These are phyloP conservation scores for Arabis hirsuta DNA, from an alignment of 345 rosid species.

Conservation along the genomic window DNA sequence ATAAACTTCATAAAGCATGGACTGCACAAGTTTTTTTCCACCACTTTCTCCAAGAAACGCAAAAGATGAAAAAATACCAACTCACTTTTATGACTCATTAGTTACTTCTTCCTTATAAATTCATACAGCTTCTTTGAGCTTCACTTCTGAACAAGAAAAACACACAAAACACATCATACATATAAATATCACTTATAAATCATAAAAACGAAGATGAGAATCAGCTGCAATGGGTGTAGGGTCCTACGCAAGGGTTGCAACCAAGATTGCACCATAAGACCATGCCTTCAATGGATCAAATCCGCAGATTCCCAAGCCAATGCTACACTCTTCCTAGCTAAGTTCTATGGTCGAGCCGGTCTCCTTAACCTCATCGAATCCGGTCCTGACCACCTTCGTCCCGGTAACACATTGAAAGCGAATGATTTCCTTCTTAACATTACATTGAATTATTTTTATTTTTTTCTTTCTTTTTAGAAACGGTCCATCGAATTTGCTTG, in stretches of 20 bases:
- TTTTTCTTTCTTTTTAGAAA: neutral
- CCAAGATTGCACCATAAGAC: constrained; percentile 64
- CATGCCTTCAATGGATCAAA: constrained; percentile 75
- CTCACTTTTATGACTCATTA: constrained; percentile 31
- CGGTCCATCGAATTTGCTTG: neutral
- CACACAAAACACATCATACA: constrained; percentile 20
- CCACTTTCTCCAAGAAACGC: constrained; percentile 47
- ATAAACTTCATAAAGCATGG: constrained; percentile 20
- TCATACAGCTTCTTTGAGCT: constrained; percentile 27
- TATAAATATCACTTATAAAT: neutral
- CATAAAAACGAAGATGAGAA: constrained; percentile 39
- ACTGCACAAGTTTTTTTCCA: constrained; percentile 37
- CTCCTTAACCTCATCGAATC: constrained; percentile 70
- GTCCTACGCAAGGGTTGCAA: constrained; percentile 74
- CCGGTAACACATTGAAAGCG: constrained; percentile 29
- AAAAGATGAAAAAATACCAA: constrained; percentile 32
- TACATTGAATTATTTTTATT: neutral
- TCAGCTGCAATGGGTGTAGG: constrained; percentile 79
- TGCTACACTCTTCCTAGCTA: constrained; percentile 77
- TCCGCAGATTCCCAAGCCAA: constrained; percentile 69
- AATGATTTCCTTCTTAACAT: neutral
- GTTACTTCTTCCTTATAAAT: constrained; percentile 44
- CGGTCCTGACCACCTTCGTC: constrained; percentile 68
- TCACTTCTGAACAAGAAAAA: constrained; percentile 14
- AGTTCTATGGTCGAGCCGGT: constrained; percentile 79